Evolutionary conservation across 768 basidiomycete genomes (phyloP), one percentile per base, ranked within the genome.

Genomic region (Russula vinacea): DNA sequence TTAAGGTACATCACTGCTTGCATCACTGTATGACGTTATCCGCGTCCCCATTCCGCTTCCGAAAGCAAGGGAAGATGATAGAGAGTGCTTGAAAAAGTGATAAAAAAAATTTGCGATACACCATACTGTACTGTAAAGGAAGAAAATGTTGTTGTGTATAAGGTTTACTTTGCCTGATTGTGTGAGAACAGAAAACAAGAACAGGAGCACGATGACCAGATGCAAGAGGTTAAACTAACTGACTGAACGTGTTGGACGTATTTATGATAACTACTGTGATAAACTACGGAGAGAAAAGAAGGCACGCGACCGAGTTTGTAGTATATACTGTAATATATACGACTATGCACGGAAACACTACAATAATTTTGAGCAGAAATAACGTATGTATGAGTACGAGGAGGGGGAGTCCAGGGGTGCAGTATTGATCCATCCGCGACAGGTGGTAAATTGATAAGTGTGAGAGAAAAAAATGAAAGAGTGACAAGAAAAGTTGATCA

Each of bases 371-470:
- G 45, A 50, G 24, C 22, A 16, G 26, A 50, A 26, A 50, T 50
- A 50, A 50, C 24, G 49, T 50, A 50, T 50, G 51, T 52, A 56
- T 51, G 32, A 65, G 61, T 54, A 40, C 33, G 60, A 7, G 35
- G 1, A 35, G 45, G 17, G 51, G 53, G 13, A 39, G 39, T 42
- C 59, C 39, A 13, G 47, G 50, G n/a, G 35, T 47, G 45, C n/a
- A 10, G 44, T 47, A 13, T 47, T 47, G 45, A 47, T 47, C 45
- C 45, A 24, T 47, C 45, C 45, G 45, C 22, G 45, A 22, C n/a
- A 22, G 44, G 45, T 47, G n/a, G 45, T 11, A 40, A 40, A 19
- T 4, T 19, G 9, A 51, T 16, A 22, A 33, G 16, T 42, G 8
- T 16, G 55, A 62, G 29, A 62, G 9, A n/a, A 37, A 16, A 29